Base-by-base conservation (phyloP, 2,329 filamentous ascomycete genomes). In the Plenodomus biglobosus region DNA sequence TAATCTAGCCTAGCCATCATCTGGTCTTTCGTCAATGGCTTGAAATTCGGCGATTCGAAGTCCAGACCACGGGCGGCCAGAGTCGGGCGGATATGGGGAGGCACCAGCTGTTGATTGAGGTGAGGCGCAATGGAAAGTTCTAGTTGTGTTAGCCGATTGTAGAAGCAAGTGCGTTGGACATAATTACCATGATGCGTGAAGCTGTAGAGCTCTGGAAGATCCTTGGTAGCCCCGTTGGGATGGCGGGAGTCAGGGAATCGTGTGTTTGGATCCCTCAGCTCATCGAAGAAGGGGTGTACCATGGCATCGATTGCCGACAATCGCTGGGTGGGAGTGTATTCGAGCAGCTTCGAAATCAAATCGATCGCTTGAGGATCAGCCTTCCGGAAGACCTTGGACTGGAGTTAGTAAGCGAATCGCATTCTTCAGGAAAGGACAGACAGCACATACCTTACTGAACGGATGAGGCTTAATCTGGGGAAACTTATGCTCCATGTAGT, bases 401-500 rank as follows among this genome's bases (percentile, higher is more conserved):
- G 24, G 11, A 11, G 44, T 54, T 20, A 54, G 48, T 38, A 38
- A 38, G 27, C 8, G 22, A 13, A 17, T n/a, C 30, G 37, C 17
- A 34, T 37, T 21, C n/a, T 32, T n/a, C 20, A 22, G 19, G 17
- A 13, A 24, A 21, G 15, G 10, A 37, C 15, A 13, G 16, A 10
- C 20, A 34, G 2, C n/a, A 66, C 58, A 62, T 67, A 85, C 83
- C 83, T 97, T 97, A 78, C 88, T 95, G 81, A 99, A 99, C 21
- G 94, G 94, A 70, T 99, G 94, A 49, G 94, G 94, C 80, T 99
- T 99, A 79, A 99, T 99, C 75, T 99, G 94, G 40, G 94, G 94
- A 76, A 99, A 99, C 79, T 97, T 97, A 79, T 99, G 94, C 78
- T 99, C 94, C 94, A 99, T 99, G 76, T 99, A 99, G 76, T 99